Percentiles rank a stretch among this genome's conserved stretches.
Conservation (phyloP, 495 filamentous ascomycete genomes). For the Hypoxylon fuscum region DNA sequence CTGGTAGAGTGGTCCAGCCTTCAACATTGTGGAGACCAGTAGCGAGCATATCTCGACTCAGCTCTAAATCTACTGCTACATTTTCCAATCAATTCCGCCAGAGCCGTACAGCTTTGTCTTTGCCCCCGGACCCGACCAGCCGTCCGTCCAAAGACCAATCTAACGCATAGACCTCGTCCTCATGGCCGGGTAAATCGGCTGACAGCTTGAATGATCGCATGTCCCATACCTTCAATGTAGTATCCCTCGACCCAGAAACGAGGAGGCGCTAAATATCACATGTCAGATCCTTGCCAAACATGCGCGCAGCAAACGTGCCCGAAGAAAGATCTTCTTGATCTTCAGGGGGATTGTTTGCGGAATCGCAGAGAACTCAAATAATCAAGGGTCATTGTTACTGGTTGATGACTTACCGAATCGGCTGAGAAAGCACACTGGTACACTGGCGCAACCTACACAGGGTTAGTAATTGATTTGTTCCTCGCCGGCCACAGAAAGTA, state of each 20-base stretch:
- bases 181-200: slow-evolving; percentile 89
- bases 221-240: slow-evolving; percentile 95
- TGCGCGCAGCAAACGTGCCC: background rate
- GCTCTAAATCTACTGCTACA: slow-evolving; percentile 8
- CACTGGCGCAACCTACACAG: slow-evolving; percentile 72
- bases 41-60: slow-evolving; percentile 33
- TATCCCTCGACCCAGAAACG: slow-evolving; percentile 89
- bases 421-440: slow-evolving; percentile 91
- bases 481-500: background rate
- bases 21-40: slow-evolving; percentile 11
- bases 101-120: slow-evolving; percentile 88
- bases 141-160: slow-evolving; percentile 91
- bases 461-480: slow-evolving; percentile 24
- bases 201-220: slow-evolving; percentile 82
- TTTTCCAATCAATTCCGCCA: slow-evolving; percentile 67
- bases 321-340: background rate
- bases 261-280: slow-evolving; percentile 64
- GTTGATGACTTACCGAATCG: slow-evolving; percentile 64
- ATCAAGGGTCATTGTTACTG: slow-evolving; percentile 2
- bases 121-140: slow-evolving; percentile 87
- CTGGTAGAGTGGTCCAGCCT: slow-evolving; percentile 14
- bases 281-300: slow-evolving; percentile 7
- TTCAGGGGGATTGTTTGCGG: background rate
- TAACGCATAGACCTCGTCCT: slow-evolving; percentile 91
- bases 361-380: background rate